Evolutionary conservation across 257 asterid genomes (phyloP).

Genomic region (Nicotiana undulata): DNA sequence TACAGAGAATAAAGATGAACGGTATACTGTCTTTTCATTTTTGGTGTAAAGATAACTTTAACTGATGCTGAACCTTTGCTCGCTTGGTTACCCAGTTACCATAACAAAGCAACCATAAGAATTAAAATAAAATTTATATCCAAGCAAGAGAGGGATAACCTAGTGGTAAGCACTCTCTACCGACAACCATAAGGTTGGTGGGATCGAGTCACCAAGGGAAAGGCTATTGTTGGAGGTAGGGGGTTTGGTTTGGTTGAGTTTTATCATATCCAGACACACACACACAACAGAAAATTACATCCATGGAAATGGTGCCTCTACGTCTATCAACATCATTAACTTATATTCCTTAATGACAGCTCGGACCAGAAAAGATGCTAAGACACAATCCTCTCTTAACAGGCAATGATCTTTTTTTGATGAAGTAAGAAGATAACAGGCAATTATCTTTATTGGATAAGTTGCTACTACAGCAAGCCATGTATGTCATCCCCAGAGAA

Average conservation of each 20-base stretch:
- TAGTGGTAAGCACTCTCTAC: background rate
- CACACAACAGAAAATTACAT: background rate
- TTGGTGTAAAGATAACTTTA: too few relatives aligned
- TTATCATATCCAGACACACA: background rate
- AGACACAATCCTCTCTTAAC: background rate
- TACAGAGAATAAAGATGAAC: too few relatives aligned
- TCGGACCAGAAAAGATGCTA: background rate
- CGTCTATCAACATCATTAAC: background rate
- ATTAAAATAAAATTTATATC: background rate
- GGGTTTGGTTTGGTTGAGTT: background rate
- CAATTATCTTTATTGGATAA: background rate
- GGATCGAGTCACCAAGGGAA: background rate
- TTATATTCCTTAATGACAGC: background rate
- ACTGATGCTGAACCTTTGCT: too few relatives aligned
- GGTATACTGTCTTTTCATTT: too few relatives aligned
- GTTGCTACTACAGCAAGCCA: background rate
- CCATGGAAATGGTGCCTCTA: background rate
- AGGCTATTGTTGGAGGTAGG: background rate
- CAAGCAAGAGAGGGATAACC: background rate
- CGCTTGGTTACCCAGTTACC: too few relatives aligned
- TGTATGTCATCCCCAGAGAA: background rate
- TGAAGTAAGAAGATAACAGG: too few relatives aligned
- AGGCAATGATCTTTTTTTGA: background rate
- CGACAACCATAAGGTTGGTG: background rate
- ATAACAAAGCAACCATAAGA: background rate